phyloP scores from a whole-genome alignment of 441 rosid genomes.

The Populus hybrid region DNA sequence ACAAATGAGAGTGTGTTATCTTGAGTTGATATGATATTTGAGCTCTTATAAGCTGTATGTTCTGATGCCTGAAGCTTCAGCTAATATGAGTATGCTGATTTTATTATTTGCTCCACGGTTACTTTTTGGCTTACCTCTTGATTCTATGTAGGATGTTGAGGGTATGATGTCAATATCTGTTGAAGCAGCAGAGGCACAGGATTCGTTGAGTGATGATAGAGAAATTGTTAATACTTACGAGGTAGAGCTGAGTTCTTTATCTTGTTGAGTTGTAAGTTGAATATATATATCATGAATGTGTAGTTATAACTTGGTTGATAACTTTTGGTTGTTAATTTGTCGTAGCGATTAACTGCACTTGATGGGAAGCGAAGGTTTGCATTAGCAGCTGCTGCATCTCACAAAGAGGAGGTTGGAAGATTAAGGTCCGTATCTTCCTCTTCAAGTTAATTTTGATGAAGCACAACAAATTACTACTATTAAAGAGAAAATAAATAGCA shows the following conservation, averaged over 20 bases:
- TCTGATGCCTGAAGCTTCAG: constrained; percentile 1
- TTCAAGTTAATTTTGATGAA: constrained; percentile 14
- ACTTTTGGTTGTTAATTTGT: constrained; percentile 17
- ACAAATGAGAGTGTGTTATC: not conserved
- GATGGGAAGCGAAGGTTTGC: constrained; percentile 99
- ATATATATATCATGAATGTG: not conserved
- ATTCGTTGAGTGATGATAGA: constrained; percentile 91
- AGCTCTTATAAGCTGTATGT: not conserved
- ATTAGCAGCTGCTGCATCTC: constrained; percentile 93
- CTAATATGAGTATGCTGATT: not conserved
- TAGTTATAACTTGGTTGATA: constrained; percentile 12
- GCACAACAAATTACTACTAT: not conserved
- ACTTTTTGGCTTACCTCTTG: constrained; percentile 13
- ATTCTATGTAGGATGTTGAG: constrained; percentile 75
- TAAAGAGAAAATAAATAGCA: constrained; percentile 9
- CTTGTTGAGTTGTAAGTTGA: constrained; percentile 8
- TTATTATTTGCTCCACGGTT: not conserved
- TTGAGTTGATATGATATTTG: not conserved
- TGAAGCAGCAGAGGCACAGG: constrained; percentile 95
- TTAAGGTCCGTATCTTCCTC: constrained; percentile 63
- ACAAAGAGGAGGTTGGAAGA: constrained; percentile 89
- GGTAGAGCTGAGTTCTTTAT: constrained; percentile 41
- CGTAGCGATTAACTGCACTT: constrained; percentile 91
- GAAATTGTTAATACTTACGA: constrained; percentile 93
- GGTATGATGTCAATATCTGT: constrained; percentile 99